Conservation (phyloP, 805 yeast species). For the Wickerhamomyces canadensis region DNA sequence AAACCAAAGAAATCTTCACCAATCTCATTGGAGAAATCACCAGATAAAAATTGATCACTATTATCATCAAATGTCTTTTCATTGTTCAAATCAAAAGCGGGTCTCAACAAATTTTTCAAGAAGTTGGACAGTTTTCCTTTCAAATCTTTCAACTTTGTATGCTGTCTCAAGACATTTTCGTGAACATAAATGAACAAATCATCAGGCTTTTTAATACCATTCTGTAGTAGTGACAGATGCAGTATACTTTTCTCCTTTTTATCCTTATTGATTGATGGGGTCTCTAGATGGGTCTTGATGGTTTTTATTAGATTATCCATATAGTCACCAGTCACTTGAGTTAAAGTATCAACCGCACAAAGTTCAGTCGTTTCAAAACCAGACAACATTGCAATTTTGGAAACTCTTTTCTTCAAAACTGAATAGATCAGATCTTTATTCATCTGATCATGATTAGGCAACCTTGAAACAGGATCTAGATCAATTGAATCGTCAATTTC, state of each 20-base stretch:
- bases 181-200: constrained; percentile 67
- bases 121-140: constrained; percentile 61
- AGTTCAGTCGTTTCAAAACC: constrained; percentile 87
- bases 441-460: constrained; percentile 61
- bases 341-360: constrained; percentile 67
- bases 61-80: constrained; percentile 83
- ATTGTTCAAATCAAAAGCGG: constrained; percentile 55
- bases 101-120: constrained; percentile 77
- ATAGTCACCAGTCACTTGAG: constrained; percentile 81
- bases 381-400: constrained; percentile 81
- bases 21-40: constrained; percentile 87
- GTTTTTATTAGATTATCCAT: constrained; percentile 69
- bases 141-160: constrained; percentile 63
- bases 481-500: constrained; percentile 57
- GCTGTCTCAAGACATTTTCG: constrained; percentile 66
- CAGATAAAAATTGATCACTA: constrained; percentile 90
- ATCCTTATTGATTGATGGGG: constrained; percentile 34
- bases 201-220: constrained; percentile 80
- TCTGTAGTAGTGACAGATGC: constrained; percentile 64
- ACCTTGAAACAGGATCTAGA: constrained; percentile 75
- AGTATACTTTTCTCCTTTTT: constrained; percentile 42
- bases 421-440: constrained; percentile 57
- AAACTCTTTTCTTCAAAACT: constrained; percentile 61
- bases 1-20: constrained; percentile 99
- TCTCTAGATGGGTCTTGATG: constrained; percentile 65